Evolutionary conservation across 495 filamentous ascomycete species (phyloP).

Genomic region (Penicillium taxi): DNA sequence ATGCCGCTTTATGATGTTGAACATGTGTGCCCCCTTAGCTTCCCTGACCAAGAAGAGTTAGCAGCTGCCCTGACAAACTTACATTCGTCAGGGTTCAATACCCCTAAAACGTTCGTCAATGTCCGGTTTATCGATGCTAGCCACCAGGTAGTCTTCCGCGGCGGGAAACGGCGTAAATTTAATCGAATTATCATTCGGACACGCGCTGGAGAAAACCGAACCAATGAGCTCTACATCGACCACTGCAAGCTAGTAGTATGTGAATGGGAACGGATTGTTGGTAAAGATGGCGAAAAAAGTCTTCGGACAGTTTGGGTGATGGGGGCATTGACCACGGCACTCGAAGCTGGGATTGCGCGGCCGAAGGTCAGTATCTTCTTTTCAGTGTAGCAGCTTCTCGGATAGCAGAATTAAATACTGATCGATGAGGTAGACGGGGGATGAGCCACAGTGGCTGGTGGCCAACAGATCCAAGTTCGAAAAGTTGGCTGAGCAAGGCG

Average conservation of each 20-base stretch:
- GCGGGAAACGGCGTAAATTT: constrained; percentile 10
- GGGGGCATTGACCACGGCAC: constrained; percentile 18
- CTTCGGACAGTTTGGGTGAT: constrained; percentile 19
- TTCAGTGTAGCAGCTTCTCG: neutral
- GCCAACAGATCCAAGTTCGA: constrained; percentile 10
- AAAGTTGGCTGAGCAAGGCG: constrained; percentile 11
- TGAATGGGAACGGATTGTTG: constrained; percentile 15
- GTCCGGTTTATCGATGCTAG: constrained; percentile 20
- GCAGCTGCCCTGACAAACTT: constrained; percentile 22
- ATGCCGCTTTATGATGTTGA: constrained; percentile 34
- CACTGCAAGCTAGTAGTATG: constrained; percentile 9
- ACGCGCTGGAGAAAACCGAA: constrained; percentile 14
- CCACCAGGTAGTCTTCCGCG: constrained; percentile 15
- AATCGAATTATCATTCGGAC: constrained; percentile 22
- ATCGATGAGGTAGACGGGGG: constrained; percentile 9
- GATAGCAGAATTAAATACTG: neutral
- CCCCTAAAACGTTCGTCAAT: constrained; percentile 28
- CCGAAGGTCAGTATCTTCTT: constrained; percentile 13
- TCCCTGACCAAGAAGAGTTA: constrained; percentile 19
- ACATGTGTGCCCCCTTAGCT: constrained; percentile 19
- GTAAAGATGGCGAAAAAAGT: constrained; percentile 5
- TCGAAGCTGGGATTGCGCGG: constrained; percentile 17
- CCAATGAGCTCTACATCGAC: constrained; percentile 10
- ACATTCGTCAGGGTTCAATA: constrained; percentile 24
- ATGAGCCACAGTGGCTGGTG: constrained; percentile 14